Base-by-base conservation (phyloP, 768 basidiomycete species). In the Rhizopogon vulgaris region DNA sequence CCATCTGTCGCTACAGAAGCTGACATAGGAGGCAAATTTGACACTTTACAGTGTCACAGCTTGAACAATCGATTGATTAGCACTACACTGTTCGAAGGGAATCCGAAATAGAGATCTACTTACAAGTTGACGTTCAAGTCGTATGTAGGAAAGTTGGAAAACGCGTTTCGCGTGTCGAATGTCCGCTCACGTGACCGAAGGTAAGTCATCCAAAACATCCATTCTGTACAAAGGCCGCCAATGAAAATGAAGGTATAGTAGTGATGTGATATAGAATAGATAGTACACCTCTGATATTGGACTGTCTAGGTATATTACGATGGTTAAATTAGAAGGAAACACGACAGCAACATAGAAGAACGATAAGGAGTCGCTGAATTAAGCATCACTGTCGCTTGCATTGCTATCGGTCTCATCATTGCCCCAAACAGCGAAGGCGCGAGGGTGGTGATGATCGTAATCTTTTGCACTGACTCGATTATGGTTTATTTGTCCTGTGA, bases 321-420 rank as follows among this genome's bases (percentile, higher is more conserved):
- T 10, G 28, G 14, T 45, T 32, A 32, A 45, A 8, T 45, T 45
- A 45, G 14, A 32, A 14, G 32, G 14, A 3, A 18, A 18, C 17
- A 1, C 17, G 9, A 17, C 17, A 17, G 17, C n/a, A 18, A 45
- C 12, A 12, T 10, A 22, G 8, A 45, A 18, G 8, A 22, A 32
- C 7, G 18, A 18, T 15, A 8, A 22, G 22, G 4, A 45, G 17
- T 32, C 17, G 27, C 28, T 7, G 32, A 18, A 32, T 69, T 58
- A 74, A 27, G 61, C 62, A 52, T 85, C 84, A 48, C 77, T 83
- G 60, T 90, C 89, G 56, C 88, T 90, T 12, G 87, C 76, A 60
- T 84, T 85, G 63, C 87, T 89, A 58, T 93, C 90, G 51, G 87
- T 91, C 67, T 92, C 90, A 62, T 93, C 90, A 38, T 90, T 85